These are phyloP conservation scores for Bifiguratus adelaidae DNA, from an alignment of 192 early-diverging fungal genomes.

Conservation along the genomic window DNA sequence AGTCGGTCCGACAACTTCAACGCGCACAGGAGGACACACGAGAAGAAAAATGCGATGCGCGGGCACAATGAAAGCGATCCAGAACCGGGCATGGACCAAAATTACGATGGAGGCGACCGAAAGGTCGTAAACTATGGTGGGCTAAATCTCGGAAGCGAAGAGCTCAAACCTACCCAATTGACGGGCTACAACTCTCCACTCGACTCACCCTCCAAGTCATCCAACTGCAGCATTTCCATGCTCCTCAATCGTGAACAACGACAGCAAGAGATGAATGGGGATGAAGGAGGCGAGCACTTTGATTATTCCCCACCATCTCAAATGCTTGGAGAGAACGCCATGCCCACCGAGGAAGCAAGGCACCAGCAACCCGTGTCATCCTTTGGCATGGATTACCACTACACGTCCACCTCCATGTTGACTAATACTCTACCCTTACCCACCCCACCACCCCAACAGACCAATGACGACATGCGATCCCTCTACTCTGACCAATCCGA, in stretches of 20 bases:
- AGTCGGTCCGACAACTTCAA: constrained; percentile 70
- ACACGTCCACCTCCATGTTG: too few species aligned
- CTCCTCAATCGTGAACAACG: constrained; percentile 15
- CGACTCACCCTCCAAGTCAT: constrained; percentile 12
- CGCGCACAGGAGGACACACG: constrained; percentile 63
- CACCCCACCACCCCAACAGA: too few species aligned
- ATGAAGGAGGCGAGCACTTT: constrained; percentile 7
- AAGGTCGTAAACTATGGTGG: constrained; percentile 14
- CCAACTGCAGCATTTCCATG: constrained; percentile 15
- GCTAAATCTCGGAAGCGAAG: constrained; percentile 21
- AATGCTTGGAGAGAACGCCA: too few species aligned
- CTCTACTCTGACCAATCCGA: constrained; percentile 18
- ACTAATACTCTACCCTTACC: too few species aligned
- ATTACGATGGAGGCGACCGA: constrained; percentile 9
- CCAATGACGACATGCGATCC: too few species aligned
- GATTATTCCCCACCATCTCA: too few species aligned
- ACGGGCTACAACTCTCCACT: neutral
- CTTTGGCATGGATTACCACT: too few species aligned
- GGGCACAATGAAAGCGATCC: constrained; percentile 16
- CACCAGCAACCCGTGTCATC: too few species aligned
- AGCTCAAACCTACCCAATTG: constrained; percentile 4
- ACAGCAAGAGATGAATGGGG: constrained; percentile 17
- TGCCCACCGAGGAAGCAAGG: too few species aligned
- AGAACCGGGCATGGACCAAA: constrained; percentile 9
- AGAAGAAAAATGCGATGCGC: constrained; percentile 47